Conservation (phyloP, 2,329 filamentous ascomycete genomes). For the Achaetomium macrosporum region DNA sequence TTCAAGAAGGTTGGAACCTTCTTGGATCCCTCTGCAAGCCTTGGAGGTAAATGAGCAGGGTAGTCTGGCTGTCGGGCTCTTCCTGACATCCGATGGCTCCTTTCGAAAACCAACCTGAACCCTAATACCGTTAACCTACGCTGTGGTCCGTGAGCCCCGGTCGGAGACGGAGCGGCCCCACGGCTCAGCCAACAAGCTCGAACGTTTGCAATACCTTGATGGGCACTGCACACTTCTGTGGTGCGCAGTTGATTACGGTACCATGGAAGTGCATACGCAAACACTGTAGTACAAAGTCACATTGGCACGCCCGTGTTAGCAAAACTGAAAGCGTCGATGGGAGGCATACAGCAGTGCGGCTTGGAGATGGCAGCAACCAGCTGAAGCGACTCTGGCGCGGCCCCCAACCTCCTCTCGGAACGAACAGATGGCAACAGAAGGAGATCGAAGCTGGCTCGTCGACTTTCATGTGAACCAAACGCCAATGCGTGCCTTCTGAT, state of each 20-base stretch:
- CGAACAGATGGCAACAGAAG: background rate
- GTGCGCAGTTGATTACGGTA: too few relatives aligned
- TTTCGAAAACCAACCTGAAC: background rate
- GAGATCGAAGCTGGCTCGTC: background rate
- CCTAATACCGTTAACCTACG: background rate
- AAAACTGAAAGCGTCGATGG: background rate
- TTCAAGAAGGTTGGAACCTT: too few relatives aligned
- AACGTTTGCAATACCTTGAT: too few relatives aligned
- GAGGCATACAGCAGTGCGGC: slow-evolving; percentile 3
- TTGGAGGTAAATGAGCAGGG: too few relatives aligned
- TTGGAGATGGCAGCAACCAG: background rate
- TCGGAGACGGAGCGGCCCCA: background rate
- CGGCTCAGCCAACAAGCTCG: slow-evolving; percentile 4
- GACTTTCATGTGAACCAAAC: too few relatives aligned
- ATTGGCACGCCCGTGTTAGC: too few relatives aligned
- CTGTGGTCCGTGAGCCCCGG: background rate
- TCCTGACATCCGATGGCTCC: background rate
- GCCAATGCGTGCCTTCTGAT: too few relatives aligned
- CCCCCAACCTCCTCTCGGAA: background rate
- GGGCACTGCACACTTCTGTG: too few relatives aligned
- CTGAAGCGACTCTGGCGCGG: slow-evolving; percentile 6
- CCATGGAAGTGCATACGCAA: too few relatives aligned
- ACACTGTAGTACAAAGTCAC: too few relatives aligned
- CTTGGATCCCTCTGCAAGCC: too few relatives aligned
- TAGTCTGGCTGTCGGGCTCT: background rate